Conservation (phyloP, 352 stramenopile species). For the Globisporangium ultimum region DNA sequence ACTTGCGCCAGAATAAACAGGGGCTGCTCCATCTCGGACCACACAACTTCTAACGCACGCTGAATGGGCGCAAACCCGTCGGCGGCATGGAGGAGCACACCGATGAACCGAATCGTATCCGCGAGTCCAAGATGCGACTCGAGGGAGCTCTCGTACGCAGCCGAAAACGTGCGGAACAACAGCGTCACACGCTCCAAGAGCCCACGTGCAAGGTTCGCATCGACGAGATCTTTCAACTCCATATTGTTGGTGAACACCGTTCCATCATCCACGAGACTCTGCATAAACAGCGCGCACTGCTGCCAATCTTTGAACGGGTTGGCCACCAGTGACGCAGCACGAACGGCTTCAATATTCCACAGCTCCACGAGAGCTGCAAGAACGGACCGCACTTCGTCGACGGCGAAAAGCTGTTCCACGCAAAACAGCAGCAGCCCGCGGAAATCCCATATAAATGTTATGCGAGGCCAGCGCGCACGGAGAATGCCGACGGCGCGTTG, state of each 20-base stretch:
- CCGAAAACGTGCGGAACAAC: slow-evolving; percentile 36
- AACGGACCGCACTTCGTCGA: slow-evolving; percentile 28
- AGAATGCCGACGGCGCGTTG: slow-evolving; percentile 42
- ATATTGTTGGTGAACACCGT: slow-evolving; percentile 19
- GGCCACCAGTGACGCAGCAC: slow-evolving; percentile 8
- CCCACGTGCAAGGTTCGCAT: slow-evolving; percentile 31
- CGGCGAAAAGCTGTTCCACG: slow-evolving; percentile 36
- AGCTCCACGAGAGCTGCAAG: slow-evolving; percentile 35
- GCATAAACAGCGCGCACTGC: slow-evolving; percentile 27
- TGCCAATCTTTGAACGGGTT: slow-evolving; percentile 33
- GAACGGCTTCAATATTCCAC: slow-evolving; percentile 25
- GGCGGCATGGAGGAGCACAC: slow-evolving; percentile 35
- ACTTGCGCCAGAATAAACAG: slow-evolving; percentile 61
- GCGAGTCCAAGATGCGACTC: slow-evolving; percentile 24
- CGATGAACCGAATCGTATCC: slow-evolving; percentile 41
- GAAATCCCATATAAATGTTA: slow-evolving; percentile 43
- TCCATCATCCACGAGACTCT: slow-evolving; percentile 39
- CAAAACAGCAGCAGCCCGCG: slow-evolving; percentile 44
- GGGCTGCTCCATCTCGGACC: slow-evolving; percentile 57
- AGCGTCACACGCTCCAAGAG: slow-evolving; percentile 36
- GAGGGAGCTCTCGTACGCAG: slow-evolving; percentile 22
- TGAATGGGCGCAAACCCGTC: slow-evolving; percentile 48
- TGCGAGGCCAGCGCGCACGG: slow-evolving; percentile 28
- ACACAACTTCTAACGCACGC: slow-evolving; percentile 48
- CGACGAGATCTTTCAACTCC: slow-evolving; percentile 25